Conservation (phyloP, 257 asterid species). For the Agastache rugosa region DNA sequence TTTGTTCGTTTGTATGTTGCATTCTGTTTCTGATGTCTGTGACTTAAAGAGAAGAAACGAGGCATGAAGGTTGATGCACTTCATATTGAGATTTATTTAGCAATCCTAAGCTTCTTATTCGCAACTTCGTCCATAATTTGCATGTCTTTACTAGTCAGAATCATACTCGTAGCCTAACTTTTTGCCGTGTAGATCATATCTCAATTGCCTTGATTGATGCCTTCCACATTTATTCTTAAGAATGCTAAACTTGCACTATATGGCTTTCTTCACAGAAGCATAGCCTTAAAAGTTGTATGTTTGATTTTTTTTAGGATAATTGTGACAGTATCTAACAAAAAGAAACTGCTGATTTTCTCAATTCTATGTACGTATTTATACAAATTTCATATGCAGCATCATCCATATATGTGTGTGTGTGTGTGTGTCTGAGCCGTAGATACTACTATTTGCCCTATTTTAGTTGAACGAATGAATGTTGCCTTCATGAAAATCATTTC, state of each 20-base stretch:
- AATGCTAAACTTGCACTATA: too few species aligned
- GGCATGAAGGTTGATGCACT: neutral
- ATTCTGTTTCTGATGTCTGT: constrained; percentile 2
- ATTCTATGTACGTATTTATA: neutral
- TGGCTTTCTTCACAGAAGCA: neutral
- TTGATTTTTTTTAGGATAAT: neutral
- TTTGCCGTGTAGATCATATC: neutral
- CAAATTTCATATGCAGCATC: neutral
- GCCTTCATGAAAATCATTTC: neutral
- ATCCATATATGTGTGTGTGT: too few species aligned
- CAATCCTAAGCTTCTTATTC: constrained; percentile 1
- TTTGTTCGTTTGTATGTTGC: neutral
- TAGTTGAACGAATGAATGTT: neutral
- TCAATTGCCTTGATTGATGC: neutral
- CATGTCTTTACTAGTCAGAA: neutral
- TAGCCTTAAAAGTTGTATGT: neutral
- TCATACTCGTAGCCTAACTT: neutral
- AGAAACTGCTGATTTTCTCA: neutral
- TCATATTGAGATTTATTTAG: constrained; percentile 6
- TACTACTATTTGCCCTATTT: neutral
- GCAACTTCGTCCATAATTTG: constrained; percentile 1
- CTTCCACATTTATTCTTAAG: neutral
- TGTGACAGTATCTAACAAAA: neutral
- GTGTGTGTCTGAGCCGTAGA: neutral
- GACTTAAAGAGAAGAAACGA: neutral